Evolutionary conservation across 2,329 filamentous ascomycete genomes (phyloP), one percentile per base, ranked within the genome.

Genomic region (Rhinocladiella mackenziei): DNA sequence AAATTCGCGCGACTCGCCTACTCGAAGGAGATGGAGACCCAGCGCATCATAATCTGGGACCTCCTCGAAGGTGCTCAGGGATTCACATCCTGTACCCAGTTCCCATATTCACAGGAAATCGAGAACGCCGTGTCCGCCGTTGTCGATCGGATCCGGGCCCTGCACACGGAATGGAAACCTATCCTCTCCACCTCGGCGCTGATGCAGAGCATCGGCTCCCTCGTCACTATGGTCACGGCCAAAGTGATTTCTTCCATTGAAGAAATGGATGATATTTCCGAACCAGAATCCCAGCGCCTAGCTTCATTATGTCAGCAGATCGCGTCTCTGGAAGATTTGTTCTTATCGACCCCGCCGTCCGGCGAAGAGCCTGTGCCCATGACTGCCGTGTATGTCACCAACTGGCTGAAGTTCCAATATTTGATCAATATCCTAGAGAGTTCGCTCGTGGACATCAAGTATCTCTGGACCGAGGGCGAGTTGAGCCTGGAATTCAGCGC

Each of bases 321-420:
- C 5, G 71, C 74, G 8, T 65, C 68, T n/a, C 63, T 81, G 11
- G 75, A 75, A 43, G 70, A 77, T 50, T 62, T 82, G 10, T 83
- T 83, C 60, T 60, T 70, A 28, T 73, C 73, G 7, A 65, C 72
- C 34, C 37, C 54, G 17, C 39, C 54, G 2, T 28, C 50, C 2
- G 58, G 63, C 9, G 56, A 59, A 15, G 56, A 54, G 4, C 51
- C 61, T 5, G 62, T 73, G 19, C 66, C 68, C n/a, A 75, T 79
- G 66, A 78, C 76, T 3, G 75, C 76, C 17, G 68, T 82, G 7
- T 83, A 83, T 51, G 76, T 77, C 34, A 71, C 74, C 3, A 76
- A 75, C 51, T 83, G 80, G 80, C 67, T 83, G 50, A 78, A 78
- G 48, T 82, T 83, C 57, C 78, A 81, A 58, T 83, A 82, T 54